Percentiles rank a stretch among this genome's conserved stretches.
These are phyloP conservation scores for Tulasnella sp. DNA, from an alignment of 768 basidiomycete species.

Conservation along the genomic window DNA sequence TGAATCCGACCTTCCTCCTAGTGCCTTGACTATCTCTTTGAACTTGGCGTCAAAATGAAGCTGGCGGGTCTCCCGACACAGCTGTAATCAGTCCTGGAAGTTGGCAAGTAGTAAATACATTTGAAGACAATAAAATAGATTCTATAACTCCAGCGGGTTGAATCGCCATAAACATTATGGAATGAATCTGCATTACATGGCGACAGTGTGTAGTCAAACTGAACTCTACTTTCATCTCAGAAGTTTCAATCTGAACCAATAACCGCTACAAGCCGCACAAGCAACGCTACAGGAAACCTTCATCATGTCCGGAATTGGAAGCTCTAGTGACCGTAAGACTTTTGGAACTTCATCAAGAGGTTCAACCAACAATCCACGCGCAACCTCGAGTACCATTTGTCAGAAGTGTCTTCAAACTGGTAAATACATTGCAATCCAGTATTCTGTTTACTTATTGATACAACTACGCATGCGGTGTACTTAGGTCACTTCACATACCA, in stretches of 20 bases:
- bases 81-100: not conserved
- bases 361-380: slow-evolving; percentile 50
- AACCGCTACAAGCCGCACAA: not conserved
- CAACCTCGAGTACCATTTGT: slow-evolving; percentile 58
- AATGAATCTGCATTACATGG: too few relatives aligned
- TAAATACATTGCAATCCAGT: slow-evolving; percentile 28
- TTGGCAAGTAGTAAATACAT: too few relatives aligned
- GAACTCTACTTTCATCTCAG: too few relatives aligned
- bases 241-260: too few relatives aligned
- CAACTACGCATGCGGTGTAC: too few relatives aligned
- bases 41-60: slow-evolving; percentile 78
- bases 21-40: slow-evolving; percentile 88
- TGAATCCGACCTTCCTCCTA: slow-evolving; percentile 24
- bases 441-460: too few relatives aligned
- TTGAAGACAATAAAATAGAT: too few relatives aligned
- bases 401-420: slow-evolving; percentile 73
- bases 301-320: slow-evolving; percentile 1
- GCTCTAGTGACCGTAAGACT: not conserved
- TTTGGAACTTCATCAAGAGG: slow-evolving; percentile 26
- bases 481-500: slow-evolving; percentile 91
- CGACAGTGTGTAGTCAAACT: too few relatives aligned
- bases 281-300: not conserved
- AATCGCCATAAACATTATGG: too few relatives aligned
- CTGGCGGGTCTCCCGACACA: slow-evolving; percentile 30
- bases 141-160: too few relatives aligned